Conservation (phyloP, 2,329 filamentous ascomycete genomes). For the Colletotrichum nymphaeae region DNA sequence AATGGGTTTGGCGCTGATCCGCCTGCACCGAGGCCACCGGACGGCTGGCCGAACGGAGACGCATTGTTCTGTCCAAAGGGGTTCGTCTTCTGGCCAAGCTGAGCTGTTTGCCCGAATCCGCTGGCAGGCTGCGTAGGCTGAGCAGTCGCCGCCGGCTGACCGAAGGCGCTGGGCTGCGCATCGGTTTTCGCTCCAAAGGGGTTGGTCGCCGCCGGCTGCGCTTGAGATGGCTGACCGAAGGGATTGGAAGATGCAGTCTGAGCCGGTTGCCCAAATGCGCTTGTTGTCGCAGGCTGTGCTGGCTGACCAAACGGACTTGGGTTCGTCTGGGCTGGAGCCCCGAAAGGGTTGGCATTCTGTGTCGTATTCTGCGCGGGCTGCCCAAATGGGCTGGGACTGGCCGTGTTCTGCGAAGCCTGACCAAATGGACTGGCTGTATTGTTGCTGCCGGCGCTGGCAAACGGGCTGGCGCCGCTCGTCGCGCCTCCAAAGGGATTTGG, state of each 20-base stretch:
- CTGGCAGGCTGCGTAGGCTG: constrained; percentile 39
- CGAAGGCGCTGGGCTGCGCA: constrained; percentile 14
- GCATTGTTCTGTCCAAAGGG: constrained; percentile 46
- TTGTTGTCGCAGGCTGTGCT: constrained; percentile 34
- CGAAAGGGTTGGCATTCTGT: constrained; percentile 23
- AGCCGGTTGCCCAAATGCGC: constrained; percentile 37
- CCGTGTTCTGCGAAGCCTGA: constrained; percentile 22
- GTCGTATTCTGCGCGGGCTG: constrained; percentile 23
- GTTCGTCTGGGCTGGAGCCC: constrained; percentile 13
- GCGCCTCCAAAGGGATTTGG: constrained; percentile 50
- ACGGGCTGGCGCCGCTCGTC: constrained; percentile 36
- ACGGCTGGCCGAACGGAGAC: constrained; percentile 43
- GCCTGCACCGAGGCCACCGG: constrained; percentile 2
- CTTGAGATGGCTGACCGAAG: constrained; percentile 34
- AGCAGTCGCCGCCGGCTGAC: constrained; percentile 1
- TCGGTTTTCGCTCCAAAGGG: constrained; percentile 42
- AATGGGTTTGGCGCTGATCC: constrained; percentile 41
- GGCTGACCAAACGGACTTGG: constrained; percentile 34
- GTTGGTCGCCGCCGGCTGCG: constrained; percentile 38
- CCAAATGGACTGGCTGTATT: constrained; percentile 24
- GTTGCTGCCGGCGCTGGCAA: constrained; percentile 25
- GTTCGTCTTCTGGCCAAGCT: constrained; percentile 37
- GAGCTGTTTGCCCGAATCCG: constrained; percentile 44
- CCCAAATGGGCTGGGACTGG: constrained; percentile 28
- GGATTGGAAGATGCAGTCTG: constrained; percentile 22